Evolutionary conservation across 495 filamentous ascomycete genomes (phyloP), one percentile per base, ranked within the genome.

Genomic region (Cercophora samala): DNA sequence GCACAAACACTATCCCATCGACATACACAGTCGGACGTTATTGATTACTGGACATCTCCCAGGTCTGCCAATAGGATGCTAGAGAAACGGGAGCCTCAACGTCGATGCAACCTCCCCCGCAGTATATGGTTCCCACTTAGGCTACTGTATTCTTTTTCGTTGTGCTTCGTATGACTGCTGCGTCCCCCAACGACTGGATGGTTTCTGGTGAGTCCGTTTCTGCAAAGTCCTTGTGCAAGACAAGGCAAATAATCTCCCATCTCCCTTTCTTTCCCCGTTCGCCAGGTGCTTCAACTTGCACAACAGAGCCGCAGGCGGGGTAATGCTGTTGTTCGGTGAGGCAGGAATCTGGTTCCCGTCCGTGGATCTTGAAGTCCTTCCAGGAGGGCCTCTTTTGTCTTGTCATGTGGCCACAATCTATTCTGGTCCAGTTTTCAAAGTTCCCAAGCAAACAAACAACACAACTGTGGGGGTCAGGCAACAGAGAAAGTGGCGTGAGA

Each of bases 31-130:
- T 21, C 22, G 53, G n/a, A 46, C 37, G 11, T 46, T 9, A n/a
- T 46, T 46, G 1, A 17, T 46, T 46, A 46, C 37, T 46, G 5
- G 11, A 46, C 37, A 46, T 56, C 22, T 56, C 18, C 53, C 0
- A 23, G n/a, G n/a, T 56, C 53, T 19, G n/a, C 53, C n/a, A 56
- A 56, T 56, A 5, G 22, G 22, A 23, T 56, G n/a, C n/a, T 21
- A 21, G 53, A 56, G 53, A 56, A 56, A 19, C 22, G 53, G 53
- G 53, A 56, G 53, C 53, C 53, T 56, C 53, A 56, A 19, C n/a
- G 53, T 46, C 1, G 53, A 23, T 56, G 53, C 18, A 8, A 56
- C 53, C 13, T 56, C 6, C 53, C 53, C 53, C 53, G 53, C 53
- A 56, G 22, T 56, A 56, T 11, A 23, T 56, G 2, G n/a, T 21